Evolutionary conservation across 2,329 filamentous ascomycete species (phyloP).

Genomic region (Grosmannia penicillata): DNA sequence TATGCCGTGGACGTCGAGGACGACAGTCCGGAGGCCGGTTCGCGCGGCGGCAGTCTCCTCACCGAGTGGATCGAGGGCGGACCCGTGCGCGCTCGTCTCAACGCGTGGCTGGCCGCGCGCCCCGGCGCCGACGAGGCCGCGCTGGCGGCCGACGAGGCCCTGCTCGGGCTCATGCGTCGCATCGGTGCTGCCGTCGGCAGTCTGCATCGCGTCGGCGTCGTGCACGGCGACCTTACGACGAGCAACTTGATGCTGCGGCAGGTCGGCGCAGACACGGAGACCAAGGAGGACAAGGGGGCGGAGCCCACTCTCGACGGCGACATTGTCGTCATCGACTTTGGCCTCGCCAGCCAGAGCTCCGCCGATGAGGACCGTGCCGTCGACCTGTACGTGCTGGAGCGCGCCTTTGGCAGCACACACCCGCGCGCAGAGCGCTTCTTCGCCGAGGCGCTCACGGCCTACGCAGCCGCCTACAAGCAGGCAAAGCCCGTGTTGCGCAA

Average conservation of each 20-base stretch:
- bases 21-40: constrained; percentile 26
- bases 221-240: constrained; percentile 92
- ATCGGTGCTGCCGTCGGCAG: constrained; percentile 59
- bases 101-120: constrained; percentile 47
- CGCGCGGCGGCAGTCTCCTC: constrained; percentile 35
- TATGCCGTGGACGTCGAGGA: constrained; percentile 47
- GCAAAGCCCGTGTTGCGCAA: constrained; percentile 61
- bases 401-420: constrained; percentile 90
- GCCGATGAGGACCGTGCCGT: constrained; percentile 91
- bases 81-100: constrained; percentile 55
- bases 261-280: too few species aligned
- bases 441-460: constrained; percentile 56
- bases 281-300: constrained; percentile 3
- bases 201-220: constrained; percentile 71
- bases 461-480: constrained; percentile 61
- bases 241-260: constrained; percentile 80
- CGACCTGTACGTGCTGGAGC: constrained; percentile 87
- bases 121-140: constrained; percentile 17
- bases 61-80: constrained; percentile 72
- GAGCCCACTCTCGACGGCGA: constrained; percentile 42
- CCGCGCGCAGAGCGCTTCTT: constrained; percentile 71
- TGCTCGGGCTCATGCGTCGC: constrained; percentile 50
- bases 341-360: constrained; percentile 65
- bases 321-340: constrained; percentile 87
- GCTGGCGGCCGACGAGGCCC: constrained; percentile 18